A percentile compares a stretch with the other conserved stretches of the same genome.
Evolutionary conservation across 306 rosid species (phyloP).

Genomic region (Arachis hypogaea): DNA sequence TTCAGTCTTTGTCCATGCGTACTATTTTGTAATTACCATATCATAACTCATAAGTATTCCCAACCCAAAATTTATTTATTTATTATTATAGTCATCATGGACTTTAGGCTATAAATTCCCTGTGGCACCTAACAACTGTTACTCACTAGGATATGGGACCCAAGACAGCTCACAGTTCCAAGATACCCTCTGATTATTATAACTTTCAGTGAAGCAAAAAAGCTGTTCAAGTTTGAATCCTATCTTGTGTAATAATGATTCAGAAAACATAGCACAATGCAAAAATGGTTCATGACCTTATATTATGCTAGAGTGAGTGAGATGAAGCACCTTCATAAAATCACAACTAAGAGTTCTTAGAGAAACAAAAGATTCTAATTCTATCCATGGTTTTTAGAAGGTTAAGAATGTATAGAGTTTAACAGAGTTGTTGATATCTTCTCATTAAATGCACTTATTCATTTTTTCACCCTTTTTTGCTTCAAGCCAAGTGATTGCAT

Average conservation of each 20-base stretch:
- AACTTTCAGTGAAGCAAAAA: constrained; percentile 52
- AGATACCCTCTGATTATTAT: constrained; percentile 31
- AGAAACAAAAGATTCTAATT: constrained; percentile 18
- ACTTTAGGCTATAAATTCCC: neutral
- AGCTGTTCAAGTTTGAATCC: constrained; percentile 29
- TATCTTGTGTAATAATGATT: constrained; percentile 25
- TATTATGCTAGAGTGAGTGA: constrained; percentile 30
- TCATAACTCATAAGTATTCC: no score
- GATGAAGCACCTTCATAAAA: constrained; percentile 4
- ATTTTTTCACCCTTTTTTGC: constrained; percentile 37
- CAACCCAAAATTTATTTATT: neutral
- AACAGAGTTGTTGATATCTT: constrained; percentile 31
- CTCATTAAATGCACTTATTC: constrained; percentile 38
- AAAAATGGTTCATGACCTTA: constrained; percentile 10
- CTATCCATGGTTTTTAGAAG: neutral
- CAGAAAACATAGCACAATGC: neutral
- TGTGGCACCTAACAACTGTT: constrained; percentile 1
- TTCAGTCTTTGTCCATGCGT: neutral
- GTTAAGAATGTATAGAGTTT: constrained; percentile 11
- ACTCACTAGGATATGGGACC: constrained; percentile 38
- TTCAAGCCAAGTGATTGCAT: constrained; percentile 8
- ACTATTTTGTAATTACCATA: neutral
- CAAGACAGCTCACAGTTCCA: constrained; percentile 44
- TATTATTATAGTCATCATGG: neutral
- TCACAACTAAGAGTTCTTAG: neutral